Evolutionary conservation across 345 rosid genomes (phyloP).

Genomic region (Gossypioides kirkii): DNA sequence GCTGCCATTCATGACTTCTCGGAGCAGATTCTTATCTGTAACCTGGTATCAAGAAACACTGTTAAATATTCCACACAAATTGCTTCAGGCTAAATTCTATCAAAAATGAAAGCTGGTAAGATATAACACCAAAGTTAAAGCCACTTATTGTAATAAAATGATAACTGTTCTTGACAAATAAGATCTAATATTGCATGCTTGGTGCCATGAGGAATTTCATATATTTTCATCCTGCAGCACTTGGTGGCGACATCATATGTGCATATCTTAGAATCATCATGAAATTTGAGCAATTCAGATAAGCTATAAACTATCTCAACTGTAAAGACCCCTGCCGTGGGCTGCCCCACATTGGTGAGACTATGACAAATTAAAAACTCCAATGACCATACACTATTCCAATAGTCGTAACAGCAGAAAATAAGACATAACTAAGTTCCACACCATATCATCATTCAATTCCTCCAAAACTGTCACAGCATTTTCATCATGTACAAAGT

Average conservation of each 20-base stretch:
- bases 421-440: background rate
- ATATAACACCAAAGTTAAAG: conserved; percentile 4
- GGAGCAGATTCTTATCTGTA: conserved; percentile 84
- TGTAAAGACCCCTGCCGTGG: background rate
- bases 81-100: background rate
- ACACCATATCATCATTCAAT: background rate
- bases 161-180: background rate
- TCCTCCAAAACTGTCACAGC: background rate
- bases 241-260: background rate
- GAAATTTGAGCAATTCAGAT: background rate
- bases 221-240: background rate
- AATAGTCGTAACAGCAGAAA: background rate
- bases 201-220: background rate
- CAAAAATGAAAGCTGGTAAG: background rate
- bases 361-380: background rate
- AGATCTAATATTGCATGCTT: background rate
- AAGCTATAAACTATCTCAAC: background rate
- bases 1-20: conserved; percentile 70
- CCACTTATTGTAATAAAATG: background rate
- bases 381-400: background rate
- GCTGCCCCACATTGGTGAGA: background rate
- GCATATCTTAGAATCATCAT: background rate
- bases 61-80: background rate
- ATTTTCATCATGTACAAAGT: background rate
- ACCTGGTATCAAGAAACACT: conserved; percentile 51